Base-by-base conservation (phyloP, 2,329 filamentous ascomycete species). In the Calonectria leucothoes region DNA sequence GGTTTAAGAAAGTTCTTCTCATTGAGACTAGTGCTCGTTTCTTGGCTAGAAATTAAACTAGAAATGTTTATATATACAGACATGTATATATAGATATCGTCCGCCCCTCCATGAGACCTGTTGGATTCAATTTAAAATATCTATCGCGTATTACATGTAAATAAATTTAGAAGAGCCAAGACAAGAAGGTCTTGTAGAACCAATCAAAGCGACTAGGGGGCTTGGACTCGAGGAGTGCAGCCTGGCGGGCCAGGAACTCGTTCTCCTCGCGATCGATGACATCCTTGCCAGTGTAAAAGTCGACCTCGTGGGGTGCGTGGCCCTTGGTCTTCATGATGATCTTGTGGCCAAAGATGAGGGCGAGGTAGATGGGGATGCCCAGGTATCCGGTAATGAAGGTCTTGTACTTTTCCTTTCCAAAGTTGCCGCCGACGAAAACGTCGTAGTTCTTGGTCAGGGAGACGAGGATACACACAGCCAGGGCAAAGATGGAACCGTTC, bases 381-480 rank as follows among this genome's bases (percentile, higher is more conserved):
- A 94, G 86, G 83, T 95, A 95, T 31, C 93, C 93, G 0, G 93
- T 95, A 83, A 96, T 91, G 84, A 96, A 95, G 79, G 90, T 92
- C 87, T 93, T 92, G 87, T 94, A 94, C 83, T 94, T 91, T 76
- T 94, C 94, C 65, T 87, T 86, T 67, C 88, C 88, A 70, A 83
- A 78, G 78, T 84, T 88, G 87, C 77, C 86, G 80, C 78, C 82
- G 74, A 91, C 87, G 83, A 97, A 97, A 72, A 93, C 92, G 70
- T 90, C 88, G 84, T 92, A 97, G 88, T 95, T 96, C 89, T 97
- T 97, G 81, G 94, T 96, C 66, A 97, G 82, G 2, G 93, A 90
- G 74, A 97, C 94, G 39, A 97, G 82, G 80, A 89, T 88, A 85
- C 93, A 95, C 85, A 95, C 92, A 80, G 88, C 86, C 2, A 97